phyloP scores from a whole-genome alignment of 164 flowering plant species.

The Kalanchoe fedtschenkoi region DNA sequence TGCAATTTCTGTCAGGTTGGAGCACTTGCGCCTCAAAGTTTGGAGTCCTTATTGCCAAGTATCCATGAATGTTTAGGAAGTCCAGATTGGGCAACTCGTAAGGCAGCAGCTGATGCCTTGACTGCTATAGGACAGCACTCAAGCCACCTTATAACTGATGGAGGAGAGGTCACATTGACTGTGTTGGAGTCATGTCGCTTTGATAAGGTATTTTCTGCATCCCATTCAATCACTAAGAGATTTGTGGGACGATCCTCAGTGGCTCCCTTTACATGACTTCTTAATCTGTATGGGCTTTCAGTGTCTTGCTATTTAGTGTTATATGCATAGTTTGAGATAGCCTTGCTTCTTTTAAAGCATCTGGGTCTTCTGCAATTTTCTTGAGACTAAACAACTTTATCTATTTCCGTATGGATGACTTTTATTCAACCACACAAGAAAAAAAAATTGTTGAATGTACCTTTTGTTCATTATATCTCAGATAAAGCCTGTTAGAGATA shows the following conservation, averaged over 20 bases:
- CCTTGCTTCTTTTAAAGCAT: neutral
- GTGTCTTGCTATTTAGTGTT: too few relatives aligned
- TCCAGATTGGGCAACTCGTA: constrained; percentile 91
- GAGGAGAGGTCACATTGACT: constrained; percentile 42
- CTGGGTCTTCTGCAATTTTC: too few relatives aligned
- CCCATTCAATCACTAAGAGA: neutral
- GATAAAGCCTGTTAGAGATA: constrained; percentile 95
- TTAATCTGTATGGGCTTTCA: too few relatives aligned
- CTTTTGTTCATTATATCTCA: constrained; percentile 17
- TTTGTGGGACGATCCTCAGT: neutral
- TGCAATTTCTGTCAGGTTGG: constrained; percentile 45
- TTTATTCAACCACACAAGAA: neutral
- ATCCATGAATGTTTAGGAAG: constrained; percentile 72
- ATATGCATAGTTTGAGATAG: too few relatives aligned
- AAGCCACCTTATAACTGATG: constrained; percentile 46
- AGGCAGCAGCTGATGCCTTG: constrained; percentile 89
- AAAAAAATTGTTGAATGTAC: neutral
- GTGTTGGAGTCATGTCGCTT: constrained; percentile 80
- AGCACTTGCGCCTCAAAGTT: constrained; percentile 66
- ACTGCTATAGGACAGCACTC: constrained; percentile 61
- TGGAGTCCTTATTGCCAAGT: constrained; percentile 58
- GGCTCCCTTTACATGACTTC: too few relatives aligned
- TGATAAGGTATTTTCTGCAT: constrained; percentile 68
- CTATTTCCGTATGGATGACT: neutral
- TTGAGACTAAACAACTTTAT: neutral